These are phyloP conservation scores for Primulina eburnea DNA, from an alignment of 257 asterid species.

Conservation along the genomic window DNA sequence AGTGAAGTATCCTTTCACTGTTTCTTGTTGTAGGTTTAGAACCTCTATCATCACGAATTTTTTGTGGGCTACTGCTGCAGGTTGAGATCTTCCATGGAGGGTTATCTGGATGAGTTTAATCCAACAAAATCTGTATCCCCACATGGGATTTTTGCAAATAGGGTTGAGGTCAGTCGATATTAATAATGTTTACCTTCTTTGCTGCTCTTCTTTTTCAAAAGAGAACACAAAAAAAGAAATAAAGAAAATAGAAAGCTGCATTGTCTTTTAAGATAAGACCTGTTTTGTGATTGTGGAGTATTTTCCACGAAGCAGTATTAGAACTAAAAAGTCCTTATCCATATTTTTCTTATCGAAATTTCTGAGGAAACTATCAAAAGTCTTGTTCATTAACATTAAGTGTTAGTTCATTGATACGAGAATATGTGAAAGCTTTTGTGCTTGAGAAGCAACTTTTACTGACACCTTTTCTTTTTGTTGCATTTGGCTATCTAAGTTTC, in stretches of 20 bases:
- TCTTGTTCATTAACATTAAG: neutral
- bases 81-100: conserved; percentile 85
- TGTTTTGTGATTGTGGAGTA: neutral
- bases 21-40: conserved; percentile 5
- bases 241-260: no score
- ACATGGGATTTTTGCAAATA: conserved; percentile 64
- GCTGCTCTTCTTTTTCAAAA: neutral
- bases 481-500: conserved; percentile 21
- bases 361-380: neutral
- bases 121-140: conserved; percentile 70
- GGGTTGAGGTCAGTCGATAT: conserved; percentile 67
- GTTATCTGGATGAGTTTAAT: conserved; percentile 74
- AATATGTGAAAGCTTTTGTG: conserved; percentile 2
- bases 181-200: neutral
- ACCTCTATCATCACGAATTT: conserved; percentile 13
- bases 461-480: conserved; percentile 7
- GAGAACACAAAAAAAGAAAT: no score
- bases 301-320: no score
- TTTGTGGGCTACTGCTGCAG: conserved; percentile 41
- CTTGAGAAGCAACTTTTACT: conserved; percentile 4
- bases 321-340: no score
- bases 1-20: neutral
- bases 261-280: neutral
- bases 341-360: neutral
- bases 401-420: neutral